Evolutionary conservation across 345 rosid genomes (phyloP), one percentile per base, ranked within the genome.

Genomic region (Conringia planisiliqua): DNA sequence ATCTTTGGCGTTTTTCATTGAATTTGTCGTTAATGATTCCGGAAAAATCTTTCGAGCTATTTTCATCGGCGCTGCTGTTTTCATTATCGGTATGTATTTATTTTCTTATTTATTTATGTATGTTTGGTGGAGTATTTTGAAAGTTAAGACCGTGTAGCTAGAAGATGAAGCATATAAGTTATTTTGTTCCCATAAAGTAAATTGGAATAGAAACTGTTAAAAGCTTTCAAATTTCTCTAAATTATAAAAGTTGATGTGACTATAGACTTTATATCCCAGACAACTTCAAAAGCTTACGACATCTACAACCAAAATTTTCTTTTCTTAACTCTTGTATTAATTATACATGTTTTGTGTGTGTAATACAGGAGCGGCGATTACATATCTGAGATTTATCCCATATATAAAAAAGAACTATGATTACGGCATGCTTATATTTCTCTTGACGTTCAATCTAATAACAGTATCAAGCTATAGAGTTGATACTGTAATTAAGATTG

Each of bases 401-500:
- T 81, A 80, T 58, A 85, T 93, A 75, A 89, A 93, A 85, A 91
- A 82, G 83, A 87, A 89, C 33, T 89, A 90, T 17, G 96, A 94
- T 67, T 89, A 94, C 33, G 97, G 97, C 0, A 87, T 94, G 14
- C 86, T 94, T 60, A 85, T 94, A 54, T 94, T 94, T 82, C 87
- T 94, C 26, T 65, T 94, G 78, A 91, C 97, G 6, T 94, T 90
- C 42, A 89, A 89, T 79, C 51, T 94, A 79, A 90, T 94, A 62
- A 91, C 96, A 0, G 90, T 90, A 9, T 90, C 97, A 12, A 90
- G 97, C 71, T 91, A 83, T 73, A 84, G 90, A 0, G 82, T 85
- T 0, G 80, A 54, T 24, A 83, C 87, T 33, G 90, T 88, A 8
- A 18, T 88, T 32, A 83, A 78, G 65, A 77, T 94, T 0, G 97